Evolutionary conservation across 1,284 basidiomycete genomes (phyloP).

Genomic region (Moesziomyces antarcticus): DNA sequence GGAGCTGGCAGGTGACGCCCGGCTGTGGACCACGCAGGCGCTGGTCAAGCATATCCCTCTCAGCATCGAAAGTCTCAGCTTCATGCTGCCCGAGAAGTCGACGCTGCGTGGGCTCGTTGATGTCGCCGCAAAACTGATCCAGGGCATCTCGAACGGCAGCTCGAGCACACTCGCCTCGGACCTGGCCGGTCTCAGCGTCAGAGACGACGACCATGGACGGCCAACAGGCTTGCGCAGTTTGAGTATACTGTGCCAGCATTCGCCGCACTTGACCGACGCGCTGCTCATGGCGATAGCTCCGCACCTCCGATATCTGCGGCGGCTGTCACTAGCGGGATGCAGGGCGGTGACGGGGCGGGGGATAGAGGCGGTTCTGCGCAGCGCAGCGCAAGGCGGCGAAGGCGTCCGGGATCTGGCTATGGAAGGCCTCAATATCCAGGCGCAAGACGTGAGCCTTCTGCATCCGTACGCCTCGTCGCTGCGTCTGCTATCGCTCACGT

Average conservation of each 20-base stretch:
- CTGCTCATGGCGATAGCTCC: conserved; percentile 42
- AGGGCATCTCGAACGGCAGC: neutral
- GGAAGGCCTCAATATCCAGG: conserved; percentile 53
- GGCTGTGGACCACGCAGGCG: conserved; percentile 51
- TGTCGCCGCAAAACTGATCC: conserved; percentile 32
- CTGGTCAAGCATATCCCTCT: conserved; percentile 38
- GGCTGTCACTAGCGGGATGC: conserved; percentile 59
- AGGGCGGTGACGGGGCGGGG: conserved; percentile 54
- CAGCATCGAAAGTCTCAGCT: conserved; percentile 25
- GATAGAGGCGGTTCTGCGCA: conserved; percentile 43
- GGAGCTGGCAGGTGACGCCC: conserved; percentile 60
- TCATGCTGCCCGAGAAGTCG: conserved; percentile 46
- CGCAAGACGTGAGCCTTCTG: conserved; percentile 28
- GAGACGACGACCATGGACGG: neutral
- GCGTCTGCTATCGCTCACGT: conserved; percentile 49
- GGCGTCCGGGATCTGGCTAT: conserved; percentile 53
- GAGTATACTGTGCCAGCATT: conserved; percentile 50
- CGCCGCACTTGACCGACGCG: conserved; percentile 52
- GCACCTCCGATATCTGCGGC: conserved; percentile 35
- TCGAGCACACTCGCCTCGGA: conserved; percentile 4
- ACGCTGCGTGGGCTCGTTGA: conserved; percentile 33
- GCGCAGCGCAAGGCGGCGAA: conserved; percentile 3
- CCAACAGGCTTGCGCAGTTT: conserved; percentile 37
- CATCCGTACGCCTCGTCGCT: conserved; percentile 23
- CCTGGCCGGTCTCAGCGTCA: neutral